phyloP scores from a whole-genome alignment of 768 basidiomycete genomes.

The Boletus reticulatus region DNA sequence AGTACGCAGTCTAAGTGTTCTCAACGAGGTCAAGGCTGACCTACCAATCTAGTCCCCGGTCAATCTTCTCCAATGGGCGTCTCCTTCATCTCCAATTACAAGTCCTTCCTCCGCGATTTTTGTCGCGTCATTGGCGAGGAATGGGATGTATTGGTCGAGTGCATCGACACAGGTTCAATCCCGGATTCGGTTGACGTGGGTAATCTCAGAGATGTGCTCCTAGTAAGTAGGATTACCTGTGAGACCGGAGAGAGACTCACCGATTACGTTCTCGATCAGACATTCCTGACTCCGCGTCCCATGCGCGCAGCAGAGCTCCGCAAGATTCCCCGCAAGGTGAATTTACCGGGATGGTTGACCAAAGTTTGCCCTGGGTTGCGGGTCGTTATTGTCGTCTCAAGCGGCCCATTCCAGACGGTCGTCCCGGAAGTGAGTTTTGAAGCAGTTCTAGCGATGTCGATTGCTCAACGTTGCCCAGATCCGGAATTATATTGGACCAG shows the following conservation, averaged over 20 bases:
- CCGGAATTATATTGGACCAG: constrained; percentile 14
- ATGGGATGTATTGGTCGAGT: constrained; percentile 20
- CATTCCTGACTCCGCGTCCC: constrained; percentile 15
- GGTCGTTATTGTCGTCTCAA: constrained; percentile 17
- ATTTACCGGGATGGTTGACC: constrained; percentile 18
- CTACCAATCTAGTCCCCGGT: constrained; percentile 5
- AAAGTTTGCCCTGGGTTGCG: constrained; percentile 19
- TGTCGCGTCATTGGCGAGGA: constrained; percentile 19
- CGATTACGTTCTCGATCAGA: constrained; percentile 8
- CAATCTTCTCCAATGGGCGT: constrained; percentile 15
- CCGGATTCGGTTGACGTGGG: constrained; percentile 12
- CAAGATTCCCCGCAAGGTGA: background rate
- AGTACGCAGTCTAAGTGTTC: background rate
- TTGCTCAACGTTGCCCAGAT: constrained; percentile 6
- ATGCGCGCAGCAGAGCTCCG: constrained; percentile 18
- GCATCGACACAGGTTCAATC: constrained; percentile 14
- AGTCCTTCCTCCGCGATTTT: constrained; percentile 22
- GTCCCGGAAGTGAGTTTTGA: constrained; percentile 16
- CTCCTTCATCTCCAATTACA: constrained; percentile 21
- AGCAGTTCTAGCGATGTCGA: background rate
- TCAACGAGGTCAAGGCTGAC: background rate
- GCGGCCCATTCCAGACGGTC: constrained; percentile 22
- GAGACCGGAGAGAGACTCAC: background rate
- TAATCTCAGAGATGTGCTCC: constrained; percentile 14
- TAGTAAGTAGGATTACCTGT: background rate